phyloP scores from a whole-genome alignment of 805 yeast species.

The Kuraishia hungarica region DNA sequence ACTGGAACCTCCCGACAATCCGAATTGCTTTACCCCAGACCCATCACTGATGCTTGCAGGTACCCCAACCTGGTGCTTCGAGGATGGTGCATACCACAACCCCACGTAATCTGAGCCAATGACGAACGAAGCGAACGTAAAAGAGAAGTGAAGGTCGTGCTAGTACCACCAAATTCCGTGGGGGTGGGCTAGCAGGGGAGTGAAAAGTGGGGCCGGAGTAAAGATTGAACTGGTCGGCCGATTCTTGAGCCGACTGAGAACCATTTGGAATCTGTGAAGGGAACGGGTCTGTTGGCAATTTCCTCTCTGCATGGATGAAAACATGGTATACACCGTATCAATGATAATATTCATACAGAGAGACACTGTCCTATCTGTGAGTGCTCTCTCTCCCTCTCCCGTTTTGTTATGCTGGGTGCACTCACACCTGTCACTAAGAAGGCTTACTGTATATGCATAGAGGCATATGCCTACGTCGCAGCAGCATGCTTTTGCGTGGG shows the following conservation, averaged over 20 bases:
- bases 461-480: not conserved
- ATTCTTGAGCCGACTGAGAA: too few species aligned
- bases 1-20: not conserved
- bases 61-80: not conserved
- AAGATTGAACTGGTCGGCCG: not conserved
- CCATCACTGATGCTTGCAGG: not conserved
- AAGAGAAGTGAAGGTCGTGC: not conserved
- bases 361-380: too few species aligned
- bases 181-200: not conserved
- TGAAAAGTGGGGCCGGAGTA: not conserved
- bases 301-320: too few species aligned
- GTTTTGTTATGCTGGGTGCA: not conserved
- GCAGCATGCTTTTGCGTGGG: too few species aligned
- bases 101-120: not conserved
- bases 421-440: too few species aligned
- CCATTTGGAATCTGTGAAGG: too few species aligned
- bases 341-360: too few species aligned
- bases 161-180: not conserved
- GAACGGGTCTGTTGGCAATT: too few species aligned
- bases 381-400: not conserved
- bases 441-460: not conserved
- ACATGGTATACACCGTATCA: too few species aligned
- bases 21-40: not conserved
- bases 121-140: not conserved
- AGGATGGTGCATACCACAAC: not conserved